A percentile compares a stretch with the other conserved stretches of the same genome.
These are phyloP conservation scores for Trichoderma sp. DNA, from an alignment of 2,329 filamentous ascomycete species.

Conservation along the genomic window DNA sequence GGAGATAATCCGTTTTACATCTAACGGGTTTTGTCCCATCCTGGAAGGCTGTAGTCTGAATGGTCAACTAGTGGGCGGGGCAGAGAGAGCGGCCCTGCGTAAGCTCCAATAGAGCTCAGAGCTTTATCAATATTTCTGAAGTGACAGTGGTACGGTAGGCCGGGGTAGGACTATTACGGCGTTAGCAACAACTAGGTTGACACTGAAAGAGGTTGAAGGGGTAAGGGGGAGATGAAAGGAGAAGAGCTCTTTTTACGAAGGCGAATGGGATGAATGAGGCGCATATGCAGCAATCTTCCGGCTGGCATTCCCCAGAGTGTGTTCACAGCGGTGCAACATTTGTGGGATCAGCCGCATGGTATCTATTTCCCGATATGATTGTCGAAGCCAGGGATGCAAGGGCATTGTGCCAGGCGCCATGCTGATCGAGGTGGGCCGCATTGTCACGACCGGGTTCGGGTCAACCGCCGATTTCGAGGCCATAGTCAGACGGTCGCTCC, in stretches of 20 bases:
- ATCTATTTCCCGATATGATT: not conserved
- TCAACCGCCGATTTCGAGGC: not conserved
- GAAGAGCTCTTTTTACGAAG: not conserved
- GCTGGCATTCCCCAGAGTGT: not conserved
- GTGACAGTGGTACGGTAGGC: not conserved
- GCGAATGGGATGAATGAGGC: not conserved
- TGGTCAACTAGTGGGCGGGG: not conserved
- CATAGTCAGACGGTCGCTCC: not conserved
- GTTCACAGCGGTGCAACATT: not conserved
- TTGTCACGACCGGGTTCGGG: not conserved
- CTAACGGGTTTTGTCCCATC: not conserved
- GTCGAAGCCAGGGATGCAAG: not conserved
- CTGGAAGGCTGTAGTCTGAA: not conserved
- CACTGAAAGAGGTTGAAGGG: not conserved
- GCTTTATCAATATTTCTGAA: not conserved
- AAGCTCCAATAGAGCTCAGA: not conserved
- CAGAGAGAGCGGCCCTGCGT: not conserved
- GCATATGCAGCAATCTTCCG: not conserved
- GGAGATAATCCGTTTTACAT: not conserved
- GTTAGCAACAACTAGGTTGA: not conserved
- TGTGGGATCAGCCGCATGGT: not conserved
- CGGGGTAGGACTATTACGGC: not conserved
- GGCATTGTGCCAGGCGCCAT: not conserved
- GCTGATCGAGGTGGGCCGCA: not conserved
- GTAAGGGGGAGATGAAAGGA: not conserved